A percentile compares a stretch with the other conserved stretches of the same genome.
Evolutionary conservation across 176 grass and related monocot species (phyloP).

Genomic region (Neostapfia colusana): DNA sequence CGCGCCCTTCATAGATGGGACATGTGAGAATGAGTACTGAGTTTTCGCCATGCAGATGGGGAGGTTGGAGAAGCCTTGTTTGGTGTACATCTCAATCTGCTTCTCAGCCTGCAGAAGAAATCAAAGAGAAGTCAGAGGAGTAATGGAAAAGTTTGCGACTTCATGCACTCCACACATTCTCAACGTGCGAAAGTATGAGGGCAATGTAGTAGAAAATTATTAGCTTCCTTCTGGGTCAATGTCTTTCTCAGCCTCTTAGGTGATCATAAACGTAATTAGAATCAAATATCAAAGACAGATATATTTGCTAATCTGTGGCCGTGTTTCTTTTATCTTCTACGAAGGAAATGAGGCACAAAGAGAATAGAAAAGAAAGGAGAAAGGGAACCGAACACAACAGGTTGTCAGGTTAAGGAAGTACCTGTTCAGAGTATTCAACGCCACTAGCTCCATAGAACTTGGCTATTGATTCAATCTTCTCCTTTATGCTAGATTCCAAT

Average conservation of each 20-base stretch:
- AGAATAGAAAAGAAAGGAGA: not conserved
- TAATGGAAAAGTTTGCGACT: not conserved
- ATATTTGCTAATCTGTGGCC: not conserved
- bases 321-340: not conserved
- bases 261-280: not conserved
- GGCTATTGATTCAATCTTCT: constrained; percentile 93
- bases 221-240: not conserved
- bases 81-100: constrained; percentile 93
- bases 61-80: constrained; percentile 87
- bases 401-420: constrained; percentile 13
- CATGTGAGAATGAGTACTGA: constrained; percentile 91
- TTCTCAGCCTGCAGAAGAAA: constrained; percentile 64
- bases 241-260: not conserved
- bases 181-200: not conserved
- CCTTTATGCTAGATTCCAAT: constrained; percentile 78
- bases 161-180: not conserved
- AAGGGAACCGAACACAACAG: not conserved
- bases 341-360: not conserved
- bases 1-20: constrained; percentile 75
- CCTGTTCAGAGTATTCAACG: constrained; percentile 93
- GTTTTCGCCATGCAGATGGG: constrained; percentile 99
- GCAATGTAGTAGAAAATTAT: not conserved
- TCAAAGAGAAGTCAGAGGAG: constrained; percentile 13
- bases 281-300: not conserved
- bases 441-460: constrained; percentile 85